Evolutionary conservation across 2,329 filamentous ascomycete species (phyloP).

Genomic region (Penicillium polonicum): DNA sequence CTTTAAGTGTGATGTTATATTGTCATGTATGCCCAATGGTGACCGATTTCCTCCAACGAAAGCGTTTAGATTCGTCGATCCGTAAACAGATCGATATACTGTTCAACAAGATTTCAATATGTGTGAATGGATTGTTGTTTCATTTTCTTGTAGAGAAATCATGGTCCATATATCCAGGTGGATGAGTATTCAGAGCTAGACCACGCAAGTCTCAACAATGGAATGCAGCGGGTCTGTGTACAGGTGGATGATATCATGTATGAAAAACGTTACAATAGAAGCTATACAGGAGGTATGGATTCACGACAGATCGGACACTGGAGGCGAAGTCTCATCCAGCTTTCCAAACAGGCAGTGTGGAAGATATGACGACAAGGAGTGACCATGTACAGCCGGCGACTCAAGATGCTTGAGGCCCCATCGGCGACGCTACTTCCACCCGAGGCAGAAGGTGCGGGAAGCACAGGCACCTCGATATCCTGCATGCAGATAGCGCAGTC

Average conservation of each 20-base stretch:
- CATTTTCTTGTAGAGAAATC: neutral
- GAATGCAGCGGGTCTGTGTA: slow-evolving; percentile 1
- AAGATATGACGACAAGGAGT: slow-evolving; percentile 97
- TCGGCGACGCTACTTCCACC: slow-evolving; percentile 44
- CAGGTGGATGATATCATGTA: slow-evolving; percentile 2
- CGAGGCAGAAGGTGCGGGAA: slow-evolving; percentile 55
- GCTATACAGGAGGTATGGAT: slow-evolving; percentile 75
- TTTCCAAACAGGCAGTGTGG: slow-evolving; percentile 85
- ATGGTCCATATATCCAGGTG: neutral
- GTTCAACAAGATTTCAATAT: slow-evolving; percentile 22
- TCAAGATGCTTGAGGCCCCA: slow-evolving; percentile 64
- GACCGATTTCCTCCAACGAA: slow-evolving; percentile 27
- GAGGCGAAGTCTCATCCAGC: slow-evolving; percentile 90
- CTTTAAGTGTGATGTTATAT: slow-evolving; percentile 8
- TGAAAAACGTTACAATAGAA: neutral
- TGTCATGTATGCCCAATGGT: slow-evolving; percentile 10
- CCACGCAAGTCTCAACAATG: neutral
- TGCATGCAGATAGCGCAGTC: slow-evolving; percentile 97
- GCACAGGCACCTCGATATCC: slow-evolving; percentile 81
- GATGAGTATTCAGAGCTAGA: neutral
- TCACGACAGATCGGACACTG: slow-evolving; percentile 96
- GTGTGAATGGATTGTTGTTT: neutral
- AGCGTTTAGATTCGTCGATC: slow-evolving; percentile 20
- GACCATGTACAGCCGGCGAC: slow-evolving; percentile 87
- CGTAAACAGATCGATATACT: slow-evolving; percentile 17